Evolutionary conservation across 768 basidiomycete species (phyloP).

Genomic region (Thelephora aurantiotincta): DNA sequence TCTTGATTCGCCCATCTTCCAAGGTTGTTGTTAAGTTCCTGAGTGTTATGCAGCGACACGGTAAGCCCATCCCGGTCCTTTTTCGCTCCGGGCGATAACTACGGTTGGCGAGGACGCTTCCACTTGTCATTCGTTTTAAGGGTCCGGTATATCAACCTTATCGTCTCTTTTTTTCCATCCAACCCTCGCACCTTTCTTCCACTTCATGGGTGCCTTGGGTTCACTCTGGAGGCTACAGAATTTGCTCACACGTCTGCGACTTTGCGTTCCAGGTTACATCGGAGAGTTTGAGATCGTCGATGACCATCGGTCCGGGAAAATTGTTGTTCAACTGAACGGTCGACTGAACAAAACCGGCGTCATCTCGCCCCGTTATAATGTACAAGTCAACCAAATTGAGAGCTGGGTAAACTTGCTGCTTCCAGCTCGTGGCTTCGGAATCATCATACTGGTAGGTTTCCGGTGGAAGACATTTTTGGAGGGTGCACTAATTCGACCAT

Average conservation of each 20-base stretch:
- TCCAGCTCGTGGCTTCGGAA: conserved; percentile 92
- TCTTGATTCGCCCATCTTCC: conserved; percentile 91
- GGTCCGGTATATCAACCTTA: conserved; percentile 51
- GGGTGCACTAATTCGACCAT: background rate
- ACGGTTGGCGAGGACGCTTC: conserved; percentile 51
- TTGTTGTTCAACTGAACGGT: conserved; percentile 96
- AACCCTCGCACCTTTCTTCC: conserved; percentile 38
- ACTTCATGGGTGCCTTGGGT: conserved; percentile 22
- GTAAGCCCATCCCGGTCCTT: conserved; percentile 33
- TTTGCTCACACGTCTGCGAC: conserved; percentile 1
- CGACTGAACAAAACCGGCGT: conserved; percentile 99
- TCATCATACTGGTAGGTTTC: conserved; percentile 76
- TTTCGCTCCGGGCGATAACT: conserved; percentile 82
- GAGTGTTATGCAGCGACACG: conserved; percentile 98
- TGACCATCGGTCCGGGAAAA: conserved; percentile 96
- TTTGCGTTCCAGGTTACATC: conserved; percentile 62
- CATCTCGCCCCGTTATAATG: conserved; percentile 98
- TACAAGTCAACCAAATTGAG: conserved; percentile 86
- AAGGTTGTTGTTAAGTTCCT: conserved; percentile 98
- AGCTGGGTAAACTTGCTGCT: conserved; percentile 94
- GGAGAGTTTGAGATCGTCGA: conserved; percentile 98
- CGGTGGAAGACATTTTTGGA: background rate
- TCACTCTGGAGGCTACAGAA: conserved; percentile 43
- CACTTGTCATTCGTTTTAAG: conserved; percentile 74
- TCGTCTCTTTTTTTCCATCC: conserved; percentile 21